Base-by-base conservation (phyloP, 805 yeast genomes). In the Sungouiozyma intestinalis region DNA sequence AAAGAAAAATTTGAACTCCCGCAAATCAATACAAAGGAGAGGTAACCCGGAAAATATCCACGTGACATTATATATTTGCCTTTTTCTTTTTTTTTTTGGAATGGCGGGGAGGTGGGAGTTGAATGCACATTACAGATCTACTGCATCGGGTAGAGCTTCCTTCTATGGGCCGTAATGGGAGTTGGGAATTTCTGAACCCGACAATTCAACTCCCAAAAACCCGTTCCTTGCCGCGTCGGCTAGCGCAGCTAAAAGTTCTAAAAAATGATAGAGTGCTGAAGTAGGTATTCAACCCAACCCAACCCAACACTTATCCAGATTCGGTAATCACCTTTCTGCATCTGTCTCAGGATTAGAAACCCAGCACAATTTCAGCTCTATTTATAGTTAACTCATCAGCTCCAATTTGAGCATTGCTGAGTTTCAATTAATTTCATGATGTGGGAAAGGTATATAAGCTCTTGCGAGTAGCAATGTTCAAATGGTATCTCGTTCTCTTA, bases 321-420 rank as follows among this genome's bases (percentile, higher is more conserved):
- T 24, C 29, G 29, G 29, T 24, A 24, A 24, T 24, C 29, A 11
- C 29, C 11, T 7, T 24, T 7, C 11, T 7, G 29, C 29, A 24
- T 24, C 29, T n/a, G n/a, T n/a, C n/a, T n/a, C n/a, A n/a, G n/a
- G n/a, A n/a, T n/a, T n/a, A n/a, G 11, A 24, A 24, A 24, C 29
- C 29, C 29, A 24, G 29, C 29, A 24, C 11, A 24, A 11, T 24
- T 21, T 36, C 18, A 19, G 9, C 14, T 11, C 38, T 14, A 16
- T 19, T 38, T 16, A 21, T 21, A 21, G 7, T 36, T 36, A 21
- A 14, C 39, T 36, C 24, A 24, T 16, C 29, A 39, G 44, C 40
- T 36, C 41, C 36, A 29, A 40, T 17, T 40, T 44, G 20, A 39
- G 38, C 35, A 39, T 40, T 42, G 42, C 75, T 44, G 72, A 74